A percentile compares a stretch with the other conserved stretches of the same genome.
Conservation (phyloP, 352 stramenopile genomes). For the Phytophthora pistaciae region DNA sequence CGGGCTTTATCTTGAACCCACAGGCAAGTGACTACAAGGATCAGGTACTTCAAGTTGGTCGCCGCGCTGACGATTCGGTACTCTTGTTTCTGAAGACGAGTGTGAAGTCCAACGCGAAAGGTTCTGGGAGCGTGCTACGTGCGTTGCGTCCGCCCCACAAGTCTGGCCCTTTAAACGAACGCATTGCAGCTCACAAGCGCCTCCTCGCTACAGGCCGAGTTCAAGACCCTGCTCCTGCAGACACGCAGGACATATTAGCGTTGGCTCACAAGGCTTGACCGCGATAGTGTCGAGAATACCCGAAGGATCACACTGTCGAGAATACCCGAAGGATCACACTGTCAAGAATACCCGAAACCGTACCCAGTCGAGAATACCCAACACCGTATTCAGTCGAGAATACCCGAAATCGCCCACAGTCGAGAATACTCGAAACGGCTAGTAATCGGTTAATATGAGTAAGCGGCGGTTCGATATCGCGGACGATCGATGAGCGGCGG, state of each 20-base stretch:
- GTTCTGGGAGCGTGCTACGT: neutral
- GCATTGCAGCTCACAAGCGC: neutral
- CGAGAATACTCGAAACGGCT: no score
- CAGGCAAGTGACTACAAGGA: constrained; percentile 6
- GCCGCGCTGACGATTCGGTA: neutral
- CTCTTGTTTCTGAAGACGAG: constrained; percentile 3
- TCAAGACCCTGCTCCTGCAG: no score
- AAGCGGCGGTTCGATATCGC: neutral
- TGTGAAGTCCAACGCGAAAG: neutral
- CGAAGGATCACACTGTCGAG: neutral
- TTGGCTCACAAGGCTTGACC: neutral
- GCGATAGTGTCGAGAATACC: no score
- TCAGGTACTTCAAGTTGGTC: constrained; percentile 8
- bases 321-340: no score
- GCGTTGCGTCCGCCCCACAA: neutral
- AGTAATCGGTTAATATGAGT: no score
- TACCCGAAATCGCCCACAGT: no score
- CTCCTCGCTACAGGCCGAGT: neutral
- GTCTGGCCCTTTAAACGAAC: neutral
- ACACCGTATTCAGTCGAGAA: no score
- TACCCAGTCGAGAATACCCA: no score
- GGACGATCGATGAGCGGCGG: neutral
- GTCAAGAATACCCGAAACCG: constrained; percentile 1
- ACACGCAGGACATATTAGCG: neutral
- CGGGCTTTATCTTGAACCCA: constrained; percentile 7